These are phyloP conservation scores for Eremothecium sinecaudum DNA, from an alignment of 1,139 yeast genomes.

Conservation along the genomic window DNA sequence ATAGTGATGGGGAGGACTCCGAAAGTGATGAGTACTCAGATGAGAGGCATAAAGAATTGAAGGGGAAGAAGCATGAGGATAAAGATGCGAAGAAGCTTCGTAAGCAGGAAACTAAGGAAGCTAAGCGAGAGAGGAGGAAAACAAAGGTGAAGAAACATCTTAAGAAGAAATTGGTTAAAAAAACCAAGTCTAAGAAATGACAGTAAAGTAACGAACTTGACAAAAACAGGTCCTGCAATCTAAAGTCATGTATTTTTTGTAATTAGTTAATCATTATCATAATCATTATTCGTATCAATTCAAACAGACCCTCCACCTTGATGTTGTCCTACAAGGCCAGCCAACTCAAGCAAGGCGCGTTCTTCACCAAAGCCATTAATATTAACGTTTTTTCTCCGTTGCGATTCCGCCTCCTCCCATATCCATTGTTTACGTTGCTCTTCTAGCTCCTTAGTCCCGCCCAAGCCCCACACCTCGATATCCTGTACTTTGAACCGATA, in stretches of 20 bases:
- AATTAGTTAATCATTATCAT: neutral
- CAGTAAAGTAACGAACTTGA: too few species aligned
- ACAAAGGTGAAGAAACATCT: slow-evolving; percentile 86
- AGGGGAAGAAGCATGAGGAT: slow-evolving; percentile 74
- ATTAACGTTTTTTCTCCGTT: slow-evolving; percentile 64
- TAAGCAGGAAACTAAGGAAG: slow-evolving; percentile 74
- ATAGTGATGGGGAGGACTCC: slow-evolving; percentile 22
- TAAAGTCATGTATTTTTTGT: neutral
- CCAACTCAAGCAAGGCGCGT: slow-evolving; percentile 80
- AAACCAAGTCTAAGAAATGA: slow-evolving; percentile 34
- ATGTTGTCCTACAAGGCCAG: slow-evolving; percentile 71
- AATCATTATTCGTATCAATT: slow-evolving; percentile 2
- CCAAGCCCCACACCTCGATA: slow-evolving; percentile 88
- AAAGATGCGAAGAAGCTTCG: slow-evolving; percentile 77
- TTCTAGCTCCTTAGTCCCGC: slow-evolving; percentile 62
- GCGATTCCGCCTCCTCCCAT: slow-evolving; percentile 85
- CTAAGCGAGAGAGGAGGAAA: slow-evolving; percentile 78
- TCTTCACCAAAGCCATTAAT: slow-evolving; percentile 64
- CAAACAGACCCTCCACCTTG: slow-evolving; percentile 55
- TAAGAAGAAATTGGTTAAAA: slow-evolving; percentile 67
- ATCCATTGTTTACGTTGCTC: slow-evolving; percentile 76
- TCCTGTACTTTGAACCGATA: slow-evolving; percentile 63
- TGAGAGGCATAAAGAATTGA: slow-evolving; percentile 36
- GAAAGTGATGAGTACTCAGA: slow-evolving; percentile 33
- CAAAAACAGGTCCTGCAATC: too few species aligned